phyloP scores from a whole-genome alignment of 176 grass and related monocot species.

The Hyparrhenia diplandra region DNA sequence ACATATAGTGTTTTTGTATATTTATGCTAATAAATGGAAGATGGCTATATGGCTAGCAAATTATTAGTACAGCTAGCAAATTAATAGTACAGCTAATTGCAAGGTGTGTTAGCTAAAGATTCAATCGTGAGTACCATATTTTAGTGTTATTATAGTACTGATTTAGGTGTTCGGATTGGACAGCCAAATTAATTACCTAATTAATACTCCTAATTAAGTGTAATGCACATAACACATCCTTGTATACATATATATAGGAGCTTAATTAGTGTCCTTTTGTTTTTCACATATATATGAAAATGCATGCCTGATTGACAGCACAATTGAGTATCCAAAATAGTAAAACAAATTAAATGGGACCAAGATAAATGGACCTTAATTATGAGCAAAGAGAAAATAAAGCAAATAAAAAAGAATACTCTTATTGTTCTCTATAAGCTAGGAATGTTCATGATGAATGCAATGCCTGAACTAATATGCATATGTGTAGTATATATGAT shows the following conservation, averaged over 20 bases:
- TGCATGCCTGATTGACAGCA: not conserved
- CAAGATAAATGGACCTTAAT: not conserved
- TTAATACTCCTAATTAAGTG: slow-evolving; percentile 20
- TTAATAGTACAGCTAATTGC: not conserved
- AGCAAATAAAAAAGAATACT: not conserved
- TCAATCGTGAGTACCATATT: not conserved
- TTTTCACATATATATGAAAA: not conserved
- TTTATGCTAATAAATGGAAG: not conserved
- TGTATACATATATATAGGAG: not conserved
- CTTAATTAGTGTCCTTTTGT: not conserved
- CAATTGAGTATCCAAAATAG: not conserved
- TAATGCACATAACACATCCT: slow-evolving; percentile 7
- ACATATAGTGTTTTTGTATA: not conserved
- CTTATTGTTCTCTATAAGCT: not conserved
- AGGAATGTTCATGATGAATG: not conserved
- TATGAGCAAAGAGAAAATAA: not conserved
- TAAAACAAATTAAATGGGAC: not conserved
- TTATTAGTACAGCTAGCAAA: slow-evolving; percentile 37
- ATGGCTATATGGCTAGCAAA: slow-evolving; percentile 7
- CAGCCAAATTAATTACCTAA: slow-evolving; percentile 7
- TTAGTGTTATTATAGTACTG: too few relatives aligned
- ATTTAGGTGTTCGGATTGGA: slow-evolving; percentile 23
- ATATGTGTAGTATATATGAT: not conserved
- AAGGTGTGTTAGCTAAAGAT: slow-evolving; percentile 15
- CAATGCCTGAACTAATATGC: not conserved